phyloP scores from a whole-genome alignment of 2,329 filamentous ascomycete species.

The Paraphoma sp. region DNA sequence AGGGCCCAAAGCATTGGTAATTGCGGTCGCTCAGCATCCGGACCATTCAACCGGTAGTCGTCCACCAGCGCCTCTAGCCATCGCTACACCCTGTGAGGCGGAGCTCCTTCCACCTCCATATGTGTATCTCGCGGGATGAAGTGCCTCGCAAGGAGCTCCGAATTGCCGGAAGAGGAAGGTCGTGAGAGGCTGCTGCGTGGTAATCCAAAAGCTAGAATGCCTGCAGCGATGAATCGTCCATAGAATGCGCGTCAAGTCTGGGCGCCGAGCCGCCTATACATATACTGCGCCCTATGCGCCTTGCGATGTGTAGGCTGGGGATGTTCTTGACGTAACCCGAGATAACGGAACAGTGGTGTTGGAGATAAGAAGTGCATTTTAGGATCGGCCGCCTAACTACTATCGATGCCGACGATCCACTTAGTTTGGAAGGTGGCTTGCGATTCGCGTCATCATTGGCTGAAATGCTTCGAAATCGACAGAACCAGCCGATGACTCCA shows the following conservation, averaged over 20 bases:
- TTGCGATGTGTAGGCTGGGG: slow-evolving; percentile 7
- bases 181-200: neutral
- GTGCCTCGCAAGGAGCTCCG: slow-evolving; percentile 2
- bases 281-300: slow-evolving; percentile 16
- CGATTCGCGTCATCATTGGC: slow-evolving; percentile 9
- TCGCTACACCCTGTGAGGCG: neutral
- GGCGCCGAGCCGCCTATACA: slow-evolving; percentile 27
- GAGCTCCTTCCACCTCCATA: neutral
- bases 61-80: neutral
- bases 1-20: slow-evolving; percentile 18
- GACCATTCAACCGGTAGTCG: neutral
- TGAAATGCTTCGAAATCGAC: neutral
- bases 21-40: slow-evolving; percentile 3
- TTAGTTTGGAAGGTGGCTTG: slow-evolving; percentile 13
- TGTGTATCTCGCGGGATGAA: slow-evolving; percentile 16
- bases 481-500: neutral
- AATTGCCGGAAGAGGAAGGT: slow-evolving; percentile 12
- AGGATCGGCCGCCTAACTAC: slow-evolving; percentile 6
- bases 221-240: slow-evolving; percentile 1
- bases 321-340: slow-evolving; percentile 26
- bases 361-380: slow-evolving; percentile 18
- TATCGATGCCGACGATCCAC: slow-evolving; percentile 19
- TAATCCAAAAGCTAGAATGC: slow-evolving; percentile 9
- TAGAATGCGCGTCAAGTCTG: slow-evolving; percentile 17
- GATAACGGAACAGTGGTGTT: slow-evolving; percentile 22